Percentiles rank a stretch among this genome's conserved stretches.
Evolutionary conservation across 305 asterid species (phyloP).

Genomic region (Fraxinus sp.): DNA sequence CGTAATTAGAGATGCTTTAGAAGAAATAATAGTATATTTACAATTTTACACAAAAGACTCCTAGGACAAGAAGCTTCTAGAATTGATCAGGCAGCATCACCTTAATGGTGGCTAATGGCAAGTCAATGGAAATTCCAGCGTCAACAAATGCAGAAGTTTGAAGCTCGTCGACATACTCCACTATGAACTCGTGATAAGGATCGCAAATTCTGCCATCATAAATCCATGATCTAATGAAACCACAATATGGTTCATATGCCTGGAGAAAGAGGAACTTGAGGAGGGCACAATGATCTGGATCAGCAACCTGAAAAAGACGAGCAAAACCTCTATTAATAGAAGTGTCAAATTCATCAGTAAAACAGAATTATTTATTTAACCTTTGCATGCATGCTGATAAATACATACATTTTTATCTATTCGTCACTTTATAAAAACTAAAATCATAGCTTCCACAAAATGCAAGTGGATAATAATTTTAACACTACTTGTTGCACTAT

Average conservation of each 20-base stretch:
- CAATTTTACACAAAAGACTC: slow-evolving; percentile 3
- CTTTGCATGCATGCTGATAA: slow-evolving; percentile 13
- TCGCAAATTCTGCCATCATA: slow-evolving; percentile 79
- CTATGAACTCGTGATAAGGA: slow-evolving; percentile 79
- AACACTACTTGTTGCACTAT: slow-evolving; percentile 7
- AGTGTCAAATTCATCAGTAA: slow-evolving; percentile 20
- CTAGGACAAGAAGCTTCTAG: slow-evolving; percentile 24
- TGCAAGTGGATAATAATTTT: neutral
- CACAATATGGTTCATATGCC: slow-evolving; percentile 85
- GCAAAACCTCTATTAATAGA: slow-evolving; percentile 22
- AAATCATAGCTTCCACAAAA: slow-evolving; percentile 4
- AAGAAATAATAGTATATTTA: slow-evolving; percentile 24
- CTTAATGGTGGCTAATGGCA: slow-evolving; percentile 65
- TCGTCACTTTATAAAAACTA: slow-evolving; percentile 16
- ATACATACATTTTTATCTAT: slow-evolving; percentile 14
- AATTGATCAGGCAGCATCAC: slow-evolving; percentile 45
- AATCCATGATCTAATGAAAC: slow-evolving; percentile 92
- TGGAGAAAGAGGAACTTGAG: slow-evolving; percentile 85
- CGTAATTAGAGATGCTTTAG: slow-evolving; percentile 27
- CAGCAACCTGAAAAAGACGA: slow-evolving; percentile 63
- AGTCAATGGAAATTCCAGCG: slow-evolving; percentile 42
- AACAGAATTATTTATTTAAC: slow-evolving; percentile 2
- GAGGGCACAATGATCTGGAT: slow-evolving; percentile 72
- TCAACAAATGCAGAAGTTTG: slow-evolving; percentile 34
- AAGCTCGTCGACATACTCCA: slow-evolving; percentile 49